Evolutionary conservation across 2,329 filamentous ascomycete species (phyloP).

Genomic region (Phaeosphaeria sp.): DNA sequence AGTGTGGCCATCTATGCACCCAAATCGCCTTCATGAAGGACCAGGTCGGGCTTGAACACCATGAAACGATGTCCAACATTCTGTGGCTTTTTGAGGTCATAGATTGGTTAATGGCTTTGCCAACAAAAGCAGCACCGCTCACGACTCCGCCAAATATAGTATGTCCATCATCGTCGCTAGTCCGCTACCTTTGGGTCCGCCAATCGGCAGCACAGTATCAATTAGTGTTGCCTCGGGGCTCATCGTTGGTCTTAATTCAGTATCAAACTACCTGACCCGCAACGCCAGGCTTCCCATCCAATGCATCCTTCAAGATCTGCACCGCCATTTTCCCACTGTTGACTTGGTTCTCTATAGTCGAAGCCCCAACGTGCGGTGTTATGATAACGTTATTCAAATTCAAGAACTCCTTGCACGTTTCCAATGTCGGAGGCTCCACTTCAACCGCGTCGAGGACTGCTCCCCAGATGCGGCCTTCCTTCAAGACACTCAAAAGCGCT

Average conservation of each 20-base stretch:
- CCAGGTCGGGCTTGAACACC: not conserved
- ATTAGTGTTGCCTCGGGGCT: too few relatives aligned
- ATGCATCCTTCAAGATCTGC: not conserved
- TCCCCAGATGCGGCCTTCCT: conserved; percentile 48
- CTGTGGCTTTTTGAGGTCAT: not conserved
- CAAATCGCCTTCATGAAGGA: not conserved
- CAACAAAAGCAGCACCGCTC: not conserved
- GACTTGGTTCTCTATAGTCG: conserved; percentile 4
- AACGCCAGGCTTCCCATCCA: not conserved
- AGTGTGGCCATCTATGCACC: not conserved
- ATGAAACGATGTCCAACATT: not conserved
- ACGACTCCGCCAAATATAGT: not conserved
- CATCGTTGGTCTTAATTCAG: not conserved
- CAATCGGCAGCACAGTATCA: too few relatives aligned
- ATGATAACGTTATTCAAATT: not conserved
- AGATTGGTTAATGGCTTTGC: not conserved
- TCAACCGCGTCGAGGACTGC: conserved; percentile 25
- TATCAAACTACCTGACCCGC: not conserved
- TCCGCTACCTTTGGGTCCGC: too few relatives aligned
- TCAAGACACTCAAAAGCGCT: conserved; percentile 51
- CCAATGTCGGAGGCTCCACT: conserved; percentile 6
- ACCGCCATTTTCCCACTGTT: conserved; percentile 14
- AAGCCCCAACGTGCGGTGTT: conserved; percentile 4
- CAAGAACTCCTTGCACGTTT: not conserved
- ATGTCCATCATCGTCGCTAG: too few relatives aligned